phyloP scores from a whole-genome alignment of 768 basidiomycete species.

The Cubamyces lactineus region DNA sequence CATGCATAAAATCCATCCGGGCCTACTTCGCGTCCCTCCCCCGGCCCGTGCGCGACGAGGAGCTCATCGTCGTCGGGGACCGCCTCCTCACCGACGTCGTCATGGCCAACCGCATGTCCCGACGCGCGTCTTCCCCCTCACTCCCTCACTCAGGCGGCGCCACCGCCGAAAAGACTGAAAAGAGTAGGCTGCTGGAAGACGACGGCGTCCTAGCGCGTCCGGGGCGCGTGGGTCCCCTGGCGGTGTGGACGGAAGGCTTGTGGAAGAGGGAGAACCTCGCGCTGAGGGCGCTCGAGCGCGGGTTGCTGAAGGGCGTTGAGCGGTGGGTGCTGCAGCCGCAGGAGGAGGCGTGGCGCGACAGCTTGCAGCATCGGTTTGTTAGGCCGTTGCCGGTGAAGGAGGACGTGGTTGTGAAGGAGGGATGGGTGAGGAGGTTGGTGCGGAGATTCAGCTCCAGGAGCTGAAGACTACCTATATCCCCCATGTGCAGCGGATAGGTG shows the following conservation, averaged over 20 bases:
- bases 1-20: constrained; percentile 72
- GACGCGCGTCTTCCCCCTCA: constrained; percentile 13
- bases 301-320: constrained; percentile 49
- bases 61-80: constrained; percentile 88
- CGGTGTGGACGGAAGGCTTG: constrained; percentile 71
- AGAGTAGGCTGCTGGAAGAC: neutral
- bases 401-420: constrained; percentile 4
- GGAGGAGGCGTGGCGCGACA: constrained; percentile 17
- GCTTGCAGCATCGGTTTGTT: constrained; percentile 21
- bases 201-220: neutral
- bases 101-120: constrained; percentile 74
- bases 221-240: constrained; percentile 51
- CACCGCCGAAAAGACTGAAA: constrained; percentile 16
- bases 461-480: neutral
- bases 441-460: constrained; percentile 9
- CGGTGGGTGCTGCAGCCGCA: constrained; percentile 37
- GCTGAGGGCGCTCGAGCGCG: constrained; percentile 63
- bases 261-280: constrained; percentile 67
- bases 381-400: constrained; percentile 9
- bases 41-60: constrained; percentile 58
- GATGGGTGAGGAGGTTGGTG: constrained; percentile 16
- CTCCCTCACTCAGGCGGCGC: too few relatives aligned
- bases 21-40: constrained; percentile 71
- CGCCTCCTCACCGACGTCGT: constrained; percentile 91
- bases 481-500: too few relatives aligned